Conservation (phyloP, 768 basidiomycete genomes). For the Termitomyces sp. region DNA sequence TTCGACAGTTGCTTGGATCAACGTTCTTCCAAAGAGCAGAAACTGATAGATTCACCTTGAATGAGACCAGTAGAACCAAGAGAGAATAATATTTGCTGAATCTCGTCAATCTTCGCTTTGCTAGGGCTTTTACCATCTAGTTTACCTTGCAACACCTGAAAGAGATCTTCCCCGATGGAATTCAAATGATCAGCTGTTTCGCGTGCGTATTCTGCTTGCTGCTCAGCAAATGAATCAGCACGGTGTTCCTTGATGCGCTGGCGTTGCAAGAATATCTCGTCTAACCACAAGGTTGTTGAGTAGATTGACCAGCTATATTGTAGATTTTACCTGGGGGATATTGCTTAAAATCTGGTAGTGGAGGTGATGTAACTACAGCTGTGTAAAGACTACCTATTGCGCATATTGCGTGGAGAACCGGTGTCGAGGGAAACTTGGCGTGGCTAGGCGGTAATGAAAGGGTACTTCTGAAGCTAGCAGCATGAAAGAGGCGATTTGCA, state of each 20-base stretch:
- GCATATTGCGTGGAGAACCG: conserved; percentile 83
- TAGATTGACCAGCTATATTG: not conserved
- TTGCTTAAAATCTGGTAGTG: conserved; percentile 43
- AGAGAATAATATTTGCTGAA: conserved; percentile 55
- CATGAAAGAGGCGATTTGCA: conserved; percentile 65
- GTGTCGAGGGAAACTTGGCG: conserved; percentile 63
- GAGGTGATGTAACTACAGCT: conserved; percentile 54
- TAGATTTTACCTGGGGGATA: conserved; percentile 34
- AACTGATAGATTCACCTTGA: conserved; percentile 41
- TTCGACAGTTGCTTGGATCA: conserved; percentile 19
- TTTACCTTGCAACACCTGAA: conserved; percentile 59
- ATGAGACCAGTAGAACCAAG: conserved; percentile 73
- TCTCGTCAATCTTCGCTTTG: not conserved
- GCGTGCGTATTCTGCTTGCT: conserved; percentile 52
- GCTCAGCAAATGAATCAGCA: conserved; percentile 59
- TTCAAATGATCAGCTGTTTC: conserved; percentile 42
- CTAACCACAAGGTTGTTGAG: conserved; percentile 18
- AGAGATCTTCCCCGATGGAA: conserved; percentile 45
- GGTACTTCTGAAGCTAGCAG: conserved; percentile 54
- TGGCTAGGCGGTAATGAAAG: conserved; percentile 62
- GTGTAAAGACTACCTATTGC: conserved; percentile 75
- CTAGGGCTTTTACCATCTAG: not conserved
- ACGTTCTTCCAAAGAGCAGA: not conserved
- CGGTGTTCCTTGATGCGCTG: conserved; percentile 38
- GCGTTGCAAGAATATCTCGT: conserved; percentile 49